Percentiles rank a stretch among this genome's conserved stretches.
Conservation (phyloP, 495 filamentous ascomycete genomes). For the Lepraria neglecta region DNA sequence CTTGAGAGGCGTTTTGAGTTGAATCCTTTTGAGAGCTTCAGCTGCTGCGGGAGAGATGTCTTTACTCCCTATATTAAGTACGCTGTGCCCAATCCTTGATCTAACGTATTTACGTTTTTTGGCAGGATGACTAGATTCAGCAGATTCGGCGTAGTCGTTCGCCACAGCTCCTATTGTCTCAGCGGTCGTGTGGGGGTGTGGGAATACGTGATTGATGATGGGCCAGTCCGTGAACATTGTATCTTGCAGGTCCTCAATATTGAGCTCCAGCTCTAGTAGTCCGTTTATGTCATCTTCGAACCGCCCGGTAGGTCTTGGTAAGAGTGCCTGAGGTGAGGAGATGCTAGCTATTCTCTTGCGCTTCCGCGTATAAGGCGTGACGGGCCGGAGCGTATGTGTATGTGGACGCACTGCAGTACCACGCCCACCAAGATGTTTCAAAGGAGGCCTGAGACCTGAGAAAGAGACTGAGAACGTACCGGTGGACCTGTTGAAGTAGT, state of each 20-base stretch:
- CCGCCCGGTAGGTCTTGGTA: background rate
- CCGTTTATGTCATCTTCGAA: conserved; percentile 22
- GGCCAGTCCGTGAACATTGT: conserved; percentile 12
- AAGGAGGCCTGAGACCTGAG: conserved; percentile 16
- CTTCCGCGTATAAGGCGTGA: background rate
- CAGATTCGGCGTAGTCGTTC: conserved; percentile 2
- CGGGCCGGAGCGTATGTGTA: background rate
- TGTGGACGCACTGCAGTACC: background rate
- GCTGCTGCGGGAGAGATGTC: conserved; percentile 5
- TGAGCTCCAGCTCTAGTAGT: conserved; percentile 17
- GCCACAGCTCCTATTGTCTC: background rate
- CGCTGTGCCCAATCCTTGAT: background rate
- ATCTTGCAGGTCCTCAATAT: conserved; percentile 12
- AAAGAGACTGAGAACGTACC: conserved; percentile 42
- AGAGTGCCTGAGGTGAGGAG: background rate
- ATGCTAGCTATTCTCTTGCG: background rate
- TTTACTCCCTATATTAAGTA: conserved; percentile 9
- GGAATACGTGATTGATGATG: conserved; percentile 24
- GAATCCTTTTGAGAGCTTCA: conserved; percentile 11
- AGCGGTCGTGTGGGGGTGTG: conserved; percentile 20
- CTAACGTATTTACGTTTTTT: background rate
- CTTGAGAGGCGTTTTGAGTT: conserved; percentile 8
- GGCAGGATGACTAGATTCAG: background rate
- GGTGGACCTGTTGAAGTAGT: conserved; percentile 36
- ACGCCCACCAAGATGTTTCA: background rate